Percentiles rank a stretch among this genome's conserved stretches.
These are phyloP conservation scores for Scalesia atractyloides DNA, from an alignment of 129 eudicot species.

Conservation along the genomic window DNA sequence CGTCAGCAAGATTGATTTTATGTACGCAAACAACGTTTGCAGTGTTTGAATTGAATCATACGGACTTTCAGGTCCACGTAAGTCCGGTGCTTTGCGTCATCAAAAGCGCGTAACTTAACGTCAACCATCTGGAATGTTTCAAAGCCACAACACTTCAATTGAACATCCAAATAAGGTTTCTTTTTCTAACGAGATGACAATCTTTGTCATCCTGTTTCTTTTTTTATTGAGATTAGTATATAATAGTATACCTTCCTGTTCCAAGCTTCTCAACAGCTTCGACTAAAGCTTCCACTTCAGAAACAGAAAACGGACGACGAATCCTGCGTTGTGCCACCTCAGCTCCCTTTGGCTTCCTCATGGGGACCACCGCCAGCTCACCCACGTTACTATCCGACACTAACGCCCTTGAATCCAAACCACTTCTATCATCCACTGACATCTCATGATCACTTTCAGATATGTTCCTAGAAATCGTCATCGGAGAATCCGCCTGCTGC, in stretches of 20 bases:
- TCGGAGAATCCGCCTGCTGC: conserved; percentile 39
- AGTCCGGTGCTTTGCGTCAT: conserved; percentile 90
- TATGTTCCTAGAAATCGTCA: conserved; percentile 43
- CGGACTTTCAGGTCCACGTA: conserved; percentile 92
- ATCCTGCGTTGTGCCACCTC: conserved; percentile 84
- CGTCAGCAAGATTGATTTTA: conserved; percentile 16
- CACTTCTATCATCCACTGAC: conserved; percentile 37
- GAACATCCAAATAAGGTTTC: not conserved
- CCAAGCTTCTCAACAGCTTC: conserved; percentile 98
- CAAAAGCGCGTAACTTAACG: conserved; percentile 92
- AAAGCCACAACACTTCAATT: conserved; percentile 3
- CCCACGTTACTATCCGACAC: conserved; percentile 48
- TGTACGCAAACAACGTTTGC: not conserved
- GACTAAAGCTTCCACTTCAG: conserved; percentile 95
- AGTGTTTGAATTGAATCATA: not conserved
- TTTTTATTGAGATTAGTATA: too few species aligned
- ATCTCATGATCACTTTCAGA: conserved; percentile 61
- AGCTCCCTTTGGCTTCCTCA: conserved; percentile 62
- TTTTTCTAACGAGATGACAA: not conserved
- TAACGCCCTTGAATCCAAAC: conserved; percentile 59
- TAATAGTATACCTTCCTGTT: conserved; percentile 58
- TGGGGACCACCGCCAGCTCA: conserved; percentile 52
- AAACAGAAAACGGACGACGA: conserved; percentile 92
- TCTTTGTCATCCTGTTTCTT: too few species aligned
- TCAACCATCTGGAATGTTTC: conserved; percentile 79